A percentile compares a stretch with the other conserved stretches of the same genome.
phyloP scores from a whole-genome alignment of 306 rosid genomes.

The Adenanthera pavonina region DNA sequence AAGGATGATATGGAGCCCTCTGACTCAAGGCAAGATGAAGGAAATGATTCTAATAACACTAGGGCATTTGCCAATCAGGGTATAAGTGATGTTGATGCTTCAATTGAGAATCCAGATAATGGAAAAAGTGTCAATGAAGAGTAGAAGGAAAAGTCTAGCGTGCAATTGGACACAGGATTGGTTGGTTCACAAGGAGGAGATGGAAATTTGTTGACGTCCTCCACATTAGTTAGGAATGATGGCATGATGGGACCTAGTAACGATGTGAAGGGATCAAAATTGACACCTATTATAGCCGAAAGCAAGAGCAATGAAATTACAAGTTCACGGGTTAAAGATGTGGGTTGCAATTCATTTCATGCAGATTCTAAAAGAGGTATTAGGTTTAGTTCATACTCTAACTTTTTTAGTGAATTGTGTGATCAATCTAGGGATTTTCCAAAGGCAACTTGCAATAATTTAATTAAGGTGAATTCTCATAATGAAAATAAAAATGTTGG shows the following conservation, averaged over 20 bases:
- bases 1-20: slow-evolving; percentile 64
- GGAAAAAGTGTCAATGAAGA: slow-evolving; percentile 38
- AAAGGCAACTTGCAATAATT: slow-evolving; percentile 28
- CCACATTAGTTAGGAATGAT: slow-evolving; percentile 46
- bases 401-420: slow-evolving; percentile 72
- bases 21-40: slow-evolving; percentile 42
- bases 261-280: slow-evolving; percentile 45
- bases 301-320: slow-evolving; percentile 40
- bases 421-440: slow-evolving; percentile 53
- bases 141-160: slow-evolving; percentile 29
- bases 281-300: slow-evolving; percentile 16
- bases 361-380: slow-evolving; percentile 64
- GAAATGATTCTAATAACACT: slow-evolving; percentile 64
- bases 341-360: slow-evolving; percentile 79
- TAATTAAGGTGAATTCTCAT: slow-evolving; percentile 41
- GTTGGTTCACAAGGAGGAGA: slow-evolving; percentile 41
- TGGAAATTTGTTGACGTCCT: slow-evolving; percentile 31
- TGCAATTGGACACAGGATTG: slow-evolving; percentile 37
- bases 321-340: slow-evolving; percentile 64
- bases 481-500: slow-evolving; percentile 44
- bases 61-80: slow-evolving; percentile 63
- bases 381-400: slow-evolving; percentile 73
- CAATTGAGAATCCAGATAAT: slow-evolving; percentile 43
- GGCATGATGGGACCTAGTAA: slow-evolving; percentile 33
- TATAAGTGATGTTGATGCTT: slow-evolving; percentile 49